A percentile compares a stretch with the other conserved stretches of the same genome.
phyloP scores from a whole-genome alignment of 768 basidiomycete genomes.

The Crassisporium funariophilum region DNA sequence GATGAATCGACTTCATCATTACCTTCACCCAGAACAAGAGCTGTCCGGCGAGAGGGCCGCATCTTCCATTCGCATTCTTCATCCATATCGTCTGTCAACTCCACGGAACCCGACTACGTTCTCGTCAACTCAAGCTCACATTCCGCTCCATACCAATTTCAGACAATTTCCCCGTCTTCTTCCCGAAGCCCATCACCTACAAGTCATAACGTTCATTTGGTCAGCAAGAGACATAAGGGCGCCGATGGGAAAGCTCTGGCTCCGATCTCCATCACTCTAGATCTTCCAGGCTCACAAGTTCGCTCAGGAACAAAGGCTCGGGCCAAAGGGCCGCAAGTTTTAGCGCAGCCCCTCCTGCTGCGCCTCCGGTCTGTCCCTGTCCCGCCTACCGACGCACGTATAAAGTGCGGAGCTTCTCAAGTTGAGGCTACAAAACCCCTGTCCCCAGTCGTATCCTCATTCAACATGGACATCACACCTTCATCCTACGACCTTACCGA shows the following conservation, averaged over 20 bases:
- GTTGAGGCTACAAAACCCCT: conserved; percentile 2
- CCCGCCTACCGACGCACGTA: background rate
- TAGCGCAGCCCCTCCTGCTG: conserved; percentile 31
- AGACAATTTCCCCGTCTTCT: conserved; percentile 10
- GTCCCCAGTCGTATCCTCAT: conserved; percentile 11
- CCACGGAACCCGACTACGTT: conserved; percentile 17
- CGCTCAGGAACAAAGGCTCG: conserved; percentile 10
- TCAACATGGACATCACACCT: conserved; percentile 10
- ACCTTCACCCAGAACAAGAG: background rate
- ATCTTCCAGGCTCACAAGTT: conserved; percentile 19
- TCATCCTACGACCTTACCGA: conserved; percentile 18
- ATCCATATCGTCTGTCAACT: conserved; percentile 11
- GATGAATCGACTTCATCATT: conserved; percentile 2
- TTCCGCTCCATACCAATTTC: conserved; percentile 17
- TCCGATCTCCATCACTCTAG: conserved; percentile 18
- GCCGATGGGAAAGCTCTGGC: conserved; percentile 6
- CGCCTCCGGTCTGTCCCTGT: conserved; percentile 23
- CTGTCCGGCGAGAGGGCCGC: conserved; percentile 9
- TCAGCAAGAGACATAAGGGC: conserved; percentile 17
- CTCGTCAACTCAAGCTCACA: conserved; percentile 13
- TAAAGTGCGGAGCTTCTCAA: background rate
- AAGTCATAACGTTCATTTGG: conserved; percentile 5
- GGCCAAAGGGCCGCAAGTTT: conserved; percentile 10
- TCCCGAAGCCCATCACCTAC: conserved; percentile 19
- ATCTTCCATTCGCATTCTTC: conserved; percentile 15